Base-by-base conservation (phyloP, 2,329 filamentous ascomycete genomes). In the Fusarium goolgardi region DNA sequence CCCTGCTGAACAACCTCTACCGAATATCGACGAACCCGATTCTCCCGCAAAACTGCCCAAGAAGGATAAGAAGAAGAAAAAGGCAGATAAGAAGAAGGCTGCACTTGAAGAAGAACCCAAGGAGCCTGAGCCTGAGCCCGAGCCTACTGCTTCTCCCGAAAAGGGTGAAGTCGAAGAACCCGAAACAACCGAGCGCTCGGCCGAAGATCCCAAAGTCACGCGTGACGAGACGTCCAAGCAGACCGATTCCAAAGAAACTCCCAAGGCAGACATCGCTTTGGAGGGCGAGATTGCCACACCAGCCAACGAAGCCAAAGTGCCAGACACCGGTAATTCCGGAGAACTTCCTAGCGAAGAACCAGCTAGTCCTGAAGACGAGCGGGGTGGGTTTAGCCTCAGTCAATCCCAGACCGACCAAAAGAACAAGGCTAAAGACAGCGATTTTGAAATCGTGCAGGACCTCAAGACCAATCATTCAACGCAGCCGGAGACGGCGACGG, bases 331-430 rank as follows among this genome's bases (percentile, higher is more conserved):
- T 41, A 55, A 61, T 45, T 60, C 66, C 59, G 69, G 72, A 62
- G 47, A 71, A 44, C 57, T 52, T 64, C 60, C 69, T 45, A 72
- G 59, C 55, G 67, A 72, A 64, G 70, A 72, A 58, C 60, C 63
- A 62, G 65, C 65, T 62, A 66, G 65, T 71, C 70, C 73, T 67
- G 69, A 75, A 71, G 73, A 75, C 67, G 72, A 75, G 57, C 70
- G 65, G 70, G 73, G 70, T 75, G 71, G 72, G 67, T 73, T 72
- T 51, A 73, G 67, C 70, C 68, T 67, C 41, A 74, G 73, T 59
- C 65, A 63, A 58, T 72, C 74, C 53, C 72, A 77, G 61, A 77
- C 75, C 60, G 73, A 76, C 59, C 77, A 78, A 60, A 75, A 78
- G 60, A 78, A 78, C 55, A 75, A 74, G 65, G 67, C 75, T 75